Conservation (phyloP, 2,329 filamentous ascomycete species). For the Apiospora arundinis region DNA sequence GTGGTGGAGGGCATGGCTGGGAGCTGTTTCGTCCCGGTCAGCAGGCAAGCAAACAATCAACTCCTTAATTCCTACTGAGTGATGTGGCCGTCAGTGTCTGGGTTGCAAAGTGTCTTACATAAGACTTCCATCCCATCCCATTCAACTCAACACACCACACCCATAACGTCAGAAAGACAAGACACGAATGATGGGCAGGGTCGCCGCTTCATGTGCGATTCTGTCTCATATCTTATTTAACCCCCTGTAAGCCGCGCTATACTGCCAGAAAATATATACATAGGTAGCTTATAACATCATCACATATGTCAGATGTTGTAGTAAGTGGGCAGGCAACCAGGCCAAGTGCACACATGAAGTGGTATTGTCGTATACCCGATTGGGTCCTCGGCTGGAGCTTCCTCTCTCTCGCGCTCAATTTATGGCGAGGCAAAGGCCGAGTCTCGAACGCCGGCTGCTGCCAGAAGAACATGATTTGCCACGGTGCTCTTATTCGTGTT, state of each 20-base stretch:
- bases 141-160: not conserved
- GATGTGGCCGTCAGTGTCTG: constrained; percentile 2
- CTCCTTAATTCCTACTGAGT: not conserved
- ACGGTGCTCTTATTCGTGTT: constrained; percentile 12
- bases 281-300: not conserved
- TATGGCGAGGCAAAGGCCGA: constrained; percentile 8
- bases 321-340: constrained; percentile 1
- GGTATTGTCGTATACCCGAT: constrained; percentile 8
- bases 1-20: constrained; percentile 1
- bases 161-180: not conserved
- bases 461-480: constrained; percentile 5
- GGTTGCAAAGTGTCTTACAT: constrained; percentile 14
- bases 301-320: constrained; percentile 4
- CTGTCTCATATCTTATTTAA: not conserved
- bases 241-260: constrained; percentile 15
- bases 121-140: constrained; percentile 4
- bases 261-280: constrained; percentile 13
- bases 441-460: constrained; percentile 12
- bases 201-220: not conserved
- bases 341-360: not conserved
- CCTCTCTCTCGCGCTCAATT: not conserved
- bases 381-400: constrained; percentile 16
- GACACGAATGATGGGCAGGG: not conserved
- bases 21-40: constrained; percentile 3
- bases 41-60: constrained; percentile 5